Base-by-base conservation (phyloP, 345 rosid genomes). In the Erysimum cheiranthoides region DNA sequence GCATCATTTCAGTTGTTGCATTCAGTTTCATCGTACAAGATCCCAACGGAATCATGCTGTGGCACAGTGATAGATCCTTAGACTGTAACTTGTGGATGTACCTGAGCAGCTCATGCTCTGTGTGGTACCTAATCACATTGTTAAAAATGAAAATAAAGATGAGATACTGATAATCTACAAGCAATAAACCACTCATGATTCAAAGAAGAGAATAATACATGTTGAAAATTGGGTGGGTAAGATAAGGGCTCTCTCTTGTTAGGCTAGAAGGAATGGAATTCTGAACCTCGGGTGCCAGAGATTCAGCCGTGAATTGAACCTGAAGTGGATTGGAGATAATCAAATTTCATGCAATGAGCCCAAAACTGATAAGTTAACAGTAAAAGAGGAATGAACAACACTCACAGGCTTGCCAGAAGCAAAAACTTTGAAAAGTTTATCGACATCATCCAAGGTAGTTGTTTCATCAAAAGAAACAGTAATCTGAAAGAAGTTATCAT, bases 1-100 rank as follows among this genome's bases (percentile, higher is more conserved):
- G 98, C 91, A 89, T 88, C 99, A 95, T 95, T 83, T 95, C 99
- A 57, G 90, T 78, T 32, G 99, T 95, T 58, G 99, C 99, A 67
- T 95, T 95, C 85, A 95, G 70, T 82, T 95, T 95, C 99, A 93
- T 93, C 0, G 99, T 95, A 75, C 99, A 91, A 79, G 99, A 95
- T 72, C 99, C 98, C 84, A 95, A 74, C 4, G 99, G 97, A 84
- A 95, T 95, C 99, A 95, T 95, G 79, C 98, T 90, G 80, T 95
- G 99, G 89, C 99, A 95, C 75, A 90, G 78, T 47, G 99, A 95
- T 64, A 95, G 92, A 88, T 95, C 99, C 82, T 89, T 92, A 34
- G 93, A 86, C 80, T 87, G 88, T 65, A 95, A 81, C 83, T 74
- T 83, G 77, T 93, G 85, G 53, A 91, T 83, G 80, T 89, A 91